A percentile compares a stretch with the other conserved stretches of the same genome.
Evolutionary conservation across 2,329 filamentous ascomycete genomes (phyloP).

Genomic region (Boeremia exigua): DNA sequence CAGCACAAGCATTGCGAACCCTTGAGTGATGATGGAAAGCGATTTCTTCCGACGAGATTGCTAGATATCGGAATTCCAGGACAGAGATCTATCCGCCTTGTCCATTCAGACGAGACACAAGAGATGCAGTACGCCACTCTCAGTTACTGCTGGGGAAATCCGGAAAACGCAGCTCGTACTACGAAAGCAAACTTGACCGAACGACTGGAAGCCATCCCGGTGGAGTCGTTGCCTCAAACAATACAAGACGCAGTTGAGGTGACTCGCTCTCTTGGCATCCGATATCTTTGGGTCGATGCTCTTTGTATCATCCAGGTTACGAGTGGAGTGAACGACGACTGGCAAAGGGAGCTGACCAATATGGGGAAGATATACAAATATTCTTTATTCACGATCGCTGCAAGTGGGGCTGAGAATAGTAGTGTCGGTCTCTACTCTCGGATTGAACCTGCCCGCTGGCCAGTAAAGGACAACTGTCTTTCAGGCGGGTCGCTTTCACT

Average conservation of each 20-base stretch:
- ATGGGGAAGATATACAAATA: background rate
- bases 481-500: background rate
- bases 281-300: conserved; percentile 5
- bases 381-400: conserved; percentile 1
- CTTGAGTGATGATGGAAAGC: too few relatives aligned
- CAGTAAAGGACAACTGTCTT: background rate
- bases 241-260: background rate
- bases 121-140: background rate
- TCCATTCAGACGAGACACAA: background rate
- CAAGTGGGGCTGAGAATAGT: background rate
- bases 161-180: background rate
- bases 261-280: background rate
- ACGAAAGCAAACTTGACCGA: background rate
- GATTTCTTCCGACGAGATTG: background rate
- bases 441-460: background rate
- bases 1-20: background rate
- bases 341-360: background rate
- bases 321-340: background rate
- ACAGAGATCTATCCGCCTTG: background rate
- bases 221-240: background rate
- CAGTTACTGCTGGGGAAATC: background rate
- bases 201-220: background rate
- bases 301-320: conserved; percentile 2
- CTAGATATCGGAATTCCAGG: background rate
- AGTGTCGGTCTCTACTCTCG: background rate